These are phyloP conservation scores for Paecilomyces sp. DNA, from an alignment of 2,329 filamentous ascomycete species.

Conservation along the genomic window DNA sequence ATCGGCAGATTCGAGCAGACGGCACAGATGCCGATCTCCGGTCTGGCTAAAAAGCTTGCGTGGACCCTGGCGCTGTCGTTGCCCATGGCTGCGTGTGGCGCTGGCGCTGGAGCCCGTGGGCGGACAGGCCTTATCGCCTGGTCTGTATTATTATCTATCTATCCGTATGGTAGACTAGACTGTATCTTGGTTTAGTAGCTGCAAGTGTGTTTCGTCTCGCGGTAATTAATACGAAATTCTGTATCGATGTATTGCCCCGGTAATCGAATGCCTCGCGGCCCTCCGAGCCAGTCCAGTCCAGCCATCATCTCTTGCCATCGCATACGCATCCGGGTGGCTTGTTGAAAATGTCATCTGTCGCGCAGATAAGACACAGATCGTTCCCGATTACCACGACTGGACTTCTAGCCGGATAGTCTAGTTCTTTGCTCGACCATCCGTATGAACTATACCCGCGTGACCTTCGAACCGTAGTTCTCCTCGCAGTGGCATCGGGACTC, in stretches of 20 bases:
- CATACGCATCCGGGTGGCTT: neutral
- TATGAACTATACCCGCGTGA: no score
- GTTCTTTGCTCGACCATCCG: no score
- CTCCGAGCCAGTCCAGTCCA: neutral
- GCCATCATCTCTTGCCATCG: neutral
- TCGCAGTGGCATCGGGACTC: no score
- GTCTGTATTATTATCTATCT: neutral
- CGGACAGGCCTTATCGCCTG: neutral
- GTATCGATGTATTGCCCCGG: neutral
- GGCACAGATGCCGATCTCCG: neutral
- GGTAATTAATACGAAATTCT: neutral
- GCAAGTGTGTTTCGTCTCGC: no score
- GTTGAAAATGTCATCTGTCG: no score
- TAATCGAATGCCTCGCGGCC: neutral
- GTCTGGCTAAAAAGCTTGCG: neutral
- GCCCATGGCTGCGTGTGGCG: neutral
- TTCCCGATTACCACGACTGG: no score
- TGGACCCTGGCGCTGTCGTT: neutral
- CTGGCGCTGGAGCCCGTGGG: neutral
- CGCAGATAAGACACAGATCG: no score
- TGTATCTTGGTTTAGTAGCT: no score
- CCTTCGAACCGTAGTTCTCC: no score
- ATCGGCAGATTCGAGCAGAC: neutral
- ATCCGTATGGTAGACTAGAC: no score
- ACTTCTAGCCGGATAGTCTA: no score